Conservation (phyloP, 805 yeast genomes). For the Saccharomycopsis oosterbeekiorum region DNA sequence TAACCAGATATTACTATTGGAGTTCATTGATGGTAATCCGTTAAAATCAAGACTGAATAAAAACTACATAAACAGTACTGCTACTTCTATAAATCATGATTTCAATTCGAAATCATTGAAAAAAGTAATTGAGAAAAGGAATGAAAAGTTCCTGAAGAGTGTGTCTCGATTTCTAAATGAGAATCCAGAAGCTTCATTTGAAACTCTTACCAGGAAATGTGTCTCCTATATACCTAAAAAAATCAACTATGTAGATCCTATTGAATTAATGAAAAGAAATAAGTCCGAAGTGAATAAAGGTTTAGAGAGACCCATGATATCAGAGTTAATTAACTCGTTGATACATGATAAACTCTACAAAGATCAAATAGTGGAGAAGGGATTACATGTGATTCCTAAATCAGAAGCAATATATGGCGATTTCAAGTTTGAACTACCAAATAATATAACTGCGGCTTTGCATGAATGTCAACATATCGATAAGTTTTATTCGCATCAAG, state of each 20-base stretch:
- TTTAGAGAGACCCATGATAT: slow-evolving; percentile 34
- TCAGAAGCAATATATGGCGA: slow-evolving; percentile 37
- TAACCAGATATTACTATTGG: slow-evolving; percentile 58
- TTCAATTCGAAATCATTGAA: slow-evolving; percentile 29
- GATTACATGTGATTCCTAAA: slow-evolving; percentile 35
- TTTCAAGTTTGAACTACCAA: slow-evolving; percentile 37
- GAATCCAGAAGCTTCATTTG: slow-evolving; percentile 36
- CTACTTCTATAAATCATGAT: slow-evolving; percentile 22
- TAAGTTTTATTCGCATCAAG: slow-evolving; percentile 70
- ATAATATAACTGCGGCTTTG: slow-evolving; percentile 43
- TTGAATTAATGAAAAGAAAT: slow-evolving; percentile 42
- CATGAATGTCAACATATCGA: slow-evolving; percentile 37
- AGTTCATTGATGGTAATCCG: slow-evolving; percentile 60
- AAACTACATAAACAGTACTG: slow-evolving; percentile 37
- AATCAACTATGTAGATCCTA: slow-evolving; percentile 48
- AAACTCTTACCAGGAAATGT: slow-evolving; percentile 25
- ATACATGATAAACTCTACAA: slow-evolving; percentile 41
- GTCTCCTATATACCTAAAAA: slow-evolving; percentile 35
- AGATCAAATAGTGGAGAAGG: slow-evolving; percentile 51
- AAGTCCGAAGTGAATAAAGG: slow-evolving; percentile 19
- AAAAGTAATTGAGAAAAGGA: slow-evolving; percentile 49
- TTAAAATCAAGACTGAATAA: slow-evolving; percentile 39
- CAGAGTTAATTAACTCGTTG: slow-evolving; percentile 40
- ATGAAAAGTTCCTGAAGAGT: slow-evolving; percentile 38
- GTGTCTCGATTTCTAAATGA: slow-evolving; percentile 29